A percentile compares a stretch with the other conserved stretches of the same genome.
phyloP scores from a whole-genome alignment of 805 yeast genomes.

The Isabelozyma heimii region DNA sequence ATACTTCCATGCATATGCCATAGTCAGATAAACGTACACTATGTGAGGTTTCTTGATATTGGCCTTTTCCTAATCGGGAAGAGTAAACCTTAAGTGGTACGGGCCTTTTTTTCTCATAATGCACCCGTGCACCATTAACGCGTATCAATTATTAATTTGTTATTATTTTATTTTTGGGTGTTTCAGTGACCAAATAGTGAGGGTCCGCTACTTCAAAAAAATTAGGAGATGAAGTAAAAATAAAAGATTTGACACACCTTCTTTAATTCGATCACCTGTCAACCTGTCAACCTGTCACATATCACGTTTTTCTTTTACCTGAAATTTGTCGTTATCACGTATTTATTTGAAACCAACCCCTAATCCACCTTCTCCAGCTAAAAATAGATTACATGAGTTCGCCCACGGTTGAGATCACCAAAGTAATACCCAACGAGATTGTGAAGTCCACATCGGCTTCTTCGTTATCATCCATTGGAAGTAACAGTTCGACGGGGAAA shows the following conservation, averaged over 20 bases:
- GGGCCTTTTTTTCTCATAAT: neutral
- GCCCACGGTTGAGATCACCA: neutral
- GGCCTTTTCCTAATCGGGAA: neutral
- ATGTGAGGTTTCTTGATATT: neutral
- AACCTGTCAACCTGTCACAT: neutral
- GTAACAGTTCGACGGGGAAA: conserved; percentile 20
- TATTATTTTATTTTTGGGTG: neutral
- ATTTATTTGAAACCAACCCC: too few species aligned
- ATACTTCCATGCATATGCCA: conserved; percentile 12
- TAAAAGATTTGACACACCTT: too few species aligned
- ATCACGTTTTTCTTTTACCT: neutral
- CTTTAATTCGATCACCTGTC: neutral
- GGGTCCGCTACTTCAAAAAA: neutral
- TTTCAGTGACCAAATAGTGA: neutral
- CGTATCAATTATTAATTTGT: neutral
- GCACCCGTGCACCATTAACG: neutral
- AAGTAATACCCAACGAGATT: neutral
- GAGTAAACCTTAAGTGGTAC: neutral
- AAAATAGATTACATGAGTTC: neutral
- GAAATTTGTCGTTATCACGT: neutral
- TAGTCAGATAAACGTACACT: neutral
- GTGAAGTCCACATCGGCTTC: conserved; percentile 11
- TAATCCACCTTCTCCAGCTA: too few species aligned
- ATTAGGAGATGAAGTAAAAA: neutral
- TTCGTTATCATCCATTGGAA: conserved; percentile 20